Conservation (phyloP, 2,329 filamentous ascomycete genomes). For the Pseudogymnoascus pannorum region DNA sequence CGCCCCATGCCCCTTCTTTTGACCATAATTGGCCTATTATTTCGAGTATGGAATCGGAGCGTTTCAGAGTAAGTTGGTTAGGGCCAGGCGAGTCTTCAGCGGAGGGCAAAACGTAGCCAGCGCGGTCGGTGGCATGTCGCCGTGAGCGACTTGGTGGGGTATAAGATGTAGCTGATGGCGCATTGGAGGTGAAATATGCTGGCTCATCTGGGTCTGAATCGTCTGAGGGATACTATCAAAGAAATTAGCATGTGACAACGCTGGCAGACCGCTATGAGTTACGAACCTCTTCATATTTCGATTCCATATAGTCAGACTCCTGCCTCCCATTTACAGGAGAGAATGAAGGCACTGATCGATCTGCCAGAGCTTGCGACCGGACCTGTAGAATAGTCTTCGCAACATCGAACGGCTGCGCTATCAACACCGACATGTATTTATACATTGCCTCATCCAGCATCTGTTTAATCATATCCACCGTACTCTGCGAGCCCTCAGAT, state of each 20-base stretch:
- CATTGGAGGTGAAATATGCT: constrained; percentile 70
- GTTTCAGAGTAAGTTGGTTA: constrained; percentile 64
- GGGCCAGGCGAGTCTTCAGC: constrained; percentile 35
- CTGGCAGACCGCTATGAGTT: neutral
- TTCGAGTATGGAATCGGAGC: constrained; percentile 74
- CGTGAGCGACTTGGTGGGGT: constrained; percentile 32
- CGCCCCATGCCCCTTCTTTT: constrained; percentile 80
- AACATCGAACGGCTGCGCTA: constrained; percentile 94
- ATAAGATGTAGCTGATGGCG: constrained; percentile 35
- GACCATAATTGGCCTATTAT: constrained; percentile 83
- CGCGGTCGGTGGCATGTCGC: constrained; percentile 26
- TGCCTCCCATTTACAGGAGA: constrained; percentile 18
- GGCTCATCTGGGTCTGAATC: constrained; percentile 71
- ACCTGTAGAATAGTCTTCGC: constrained; percentile 90
- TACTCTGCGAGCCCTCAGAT: constrained; percentile 66
- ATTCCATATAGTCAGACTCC: constrained; percentile 20
- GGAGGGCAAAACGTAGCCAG: constrained; percentile 26
- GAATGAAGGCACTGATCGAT: constrained; percentile 15
- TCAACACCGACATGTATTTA: constrained; percentile 83
- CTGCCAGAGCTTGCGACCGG: constrained; percentile 40
- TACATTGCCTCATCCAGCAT: constrained; percentile 79
- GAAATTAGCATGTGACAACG: neutral
- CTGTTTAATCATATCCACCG: constrained; percentile 66
- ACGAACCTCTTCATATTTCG: constrained; percentile 22
- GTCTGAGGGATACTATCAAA: constrained; percentile 44